phyloP scores from a whole-genome alignment of 371 early-diverging fungal genomes.

The Globomyces sp. region DNA sequence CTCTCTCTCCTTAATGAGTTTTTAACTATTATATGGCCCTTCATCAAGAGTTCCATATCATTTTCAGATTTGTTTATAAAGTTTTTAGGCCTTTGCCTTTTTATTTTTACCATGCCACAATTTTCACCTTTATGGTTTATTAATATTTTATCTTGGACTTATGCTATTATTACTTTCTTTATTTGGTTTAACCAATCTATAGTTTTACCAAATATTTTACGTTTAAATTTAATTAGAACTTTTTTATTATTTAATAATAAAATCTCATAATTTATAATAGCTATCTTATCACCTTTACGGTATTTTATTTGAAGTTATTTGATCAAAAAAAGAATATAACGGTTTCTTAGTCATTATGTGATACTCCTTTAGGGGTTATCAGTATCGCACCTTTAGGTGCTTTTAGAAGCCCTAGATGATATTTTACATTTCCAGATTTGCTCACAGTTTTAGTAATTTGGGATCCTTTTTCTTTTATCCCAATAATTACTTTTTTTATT shows the following conservation, averaged over 20 bases:
- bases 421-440: too few relatives aligned
- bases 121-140: constrained; percentile 14
- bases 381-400: too few relatives aligned
- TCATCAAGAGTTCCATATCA: too few relatives aligned
- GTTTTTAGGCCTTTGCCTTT: constrained; percentile 26
- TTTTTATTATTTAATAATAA: constrained; percentile 18
- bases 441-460: too few relatives aligned
- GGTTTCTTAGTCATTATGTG: too few relatives aligned
- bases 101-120: constrained; percentile 29
- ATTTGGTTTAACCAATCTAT: constrained; percentile 24
- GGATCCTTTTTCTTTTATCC: constrained; percentile 21
- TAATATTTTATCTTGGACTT: constrained; percentile 16
- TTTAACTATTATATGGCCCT: too few relatives aligned
- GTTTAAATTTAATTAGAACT: constrained; percentile 20
- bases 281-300: too few relatives aligned
- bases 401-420: too few relatives aligned
- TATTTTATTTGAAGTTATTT: constrained; percentile 25
- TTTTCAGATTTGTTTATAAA: too few relatives aligned
- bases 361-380: too few relatives aligned
- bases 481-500: constrained; percentile 30
- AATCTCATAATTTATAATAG: constrained; percentile 29
- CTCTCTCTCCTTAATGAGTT: too few relatives aligned
- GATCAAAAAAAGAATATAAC: too few relatives aligned
- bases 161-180: constrained; percentile 23
- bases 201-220: constrained; percentile 21